Base-by-base conservation (phyloP, 441 rosid genomes). In the Bruguiera hainesii region DNA sequence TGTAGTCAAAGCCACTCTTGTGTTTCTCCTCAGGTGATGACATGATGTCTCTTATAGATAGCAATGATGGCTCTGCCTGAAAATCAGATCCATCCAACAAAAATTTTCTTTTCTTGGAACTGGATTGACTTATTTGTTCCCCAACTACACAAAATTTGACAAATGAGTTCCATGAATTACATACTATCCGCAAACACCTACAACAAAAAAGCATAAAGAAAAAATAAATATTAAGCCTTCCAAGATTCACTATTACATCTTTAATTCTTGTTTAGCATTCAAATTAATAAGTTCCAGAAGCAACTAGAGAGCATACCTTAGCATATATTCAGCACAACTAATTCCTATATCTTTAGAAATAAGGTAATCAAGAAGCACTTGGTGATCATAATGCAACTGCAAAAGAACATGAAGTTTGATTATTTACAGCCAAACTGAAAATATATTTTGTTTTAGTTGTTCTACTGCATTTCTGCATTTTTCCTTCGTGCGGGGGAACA, bases 291-390 rank as follows among this genome's bases (percentile, higher is more conserved):
- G 46, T 35, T 57, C 30, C 51, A 67, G 26, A 56, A 58, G 46
- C 55, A 53, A 63, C 68, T 50, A 56, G 63, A 72, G 61, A 46
- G 52, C 72, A 42, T 37, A 88, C 98, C 91, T 87, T 63, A 94
- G 74, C 39, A 94, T 88, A 83, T 91, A 94, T 64, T 91, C 96
- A 56, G 89, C 97, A 76, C 92, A 87, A 75, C 76, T 79, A 71
- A 76, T 79, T 75, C 98, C 93, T 0, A 73, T 76, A 73, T 89
- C 97, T 79, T 86, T 89, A 33, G 96, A 89, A 75, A 89, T 88
- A 68, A 89, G 96, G 83, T 87, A 91, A 85, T 94, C 97, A 63
- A 94, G 96, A 75, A 94, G 89, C 73, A 89, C 92, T 80, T 87
- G 89, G 78, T 94, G 96, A 78, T 89, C 97, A 76, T 87, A 91